Conservation (phyloP, 768 basidiomycete genomes). For the Mycena maculata region DNA sequence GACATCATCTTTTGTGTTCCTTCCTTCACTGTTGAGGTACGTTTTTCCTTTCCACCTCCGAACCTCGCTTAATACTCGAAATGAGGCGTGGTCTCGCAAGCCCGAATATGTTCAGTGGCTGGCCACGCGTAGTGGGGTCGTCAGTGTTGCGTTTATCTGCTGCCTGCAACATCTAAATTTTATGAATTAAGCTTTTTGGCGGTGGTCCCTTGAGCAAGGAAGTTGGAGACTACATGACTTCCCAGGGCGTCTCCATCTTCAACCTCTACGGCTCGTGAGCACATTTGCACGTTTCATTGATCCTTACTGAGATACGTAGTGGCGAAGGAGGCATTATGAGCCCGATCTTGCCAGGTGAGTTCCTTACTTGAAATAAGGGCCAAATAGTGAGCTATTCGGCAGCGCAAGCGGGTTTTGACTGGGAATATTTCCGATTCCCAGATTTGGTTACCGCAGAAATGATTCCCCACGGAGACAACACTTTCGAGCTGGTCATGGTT, state of each 20-base stretch:
- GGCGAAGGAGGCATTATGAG: conserved; percentile 35
- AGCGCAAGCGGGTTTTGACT: conserved; percentile 18
- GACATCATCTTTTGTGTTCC: conserved; percentile 44
- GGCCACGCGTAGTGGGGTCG: conserved; percentile 18
- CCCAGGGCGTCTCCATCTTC: conserved; percentile 46
- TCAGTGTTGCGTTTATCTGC: neutral
- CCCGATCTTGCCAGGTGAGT: conserved; percentile 33
- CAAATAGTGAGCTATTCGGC: neutral
- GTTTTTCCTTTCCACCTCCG: neutral
- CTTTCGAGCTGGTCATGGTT: conserved; percentile 52
- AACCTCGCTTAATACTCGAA: neutral
- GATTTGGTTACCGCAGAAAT: conserved; percentile 39
- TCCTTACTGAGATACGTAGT: neutral
- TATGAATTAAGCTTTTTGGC: conserved; percentile 44
- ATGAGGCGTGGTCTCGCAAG: conserved; percentile 43
- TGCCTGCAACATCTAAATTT: neutral
- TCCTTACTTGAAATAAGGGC: no score
- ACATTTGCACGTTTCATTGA: neutral
- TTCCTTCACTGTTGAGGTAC: conserved; percentile 45
- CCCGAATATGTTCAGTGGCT: conserved; percentile 37
- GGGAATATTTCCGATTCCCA: conserved; percentile 43
- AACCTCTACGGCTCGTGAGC: conserved; percentile 50
- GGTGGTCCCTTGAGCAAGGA: conserved; percentile 51
- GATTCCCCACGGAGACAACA: conserved; percentile 45
- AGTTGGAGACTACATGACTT: conserved; percentile 47